Conservation (phyloP, 2,329 filamentous ascomycete species). For the Verticillium dahliae region DNA sequence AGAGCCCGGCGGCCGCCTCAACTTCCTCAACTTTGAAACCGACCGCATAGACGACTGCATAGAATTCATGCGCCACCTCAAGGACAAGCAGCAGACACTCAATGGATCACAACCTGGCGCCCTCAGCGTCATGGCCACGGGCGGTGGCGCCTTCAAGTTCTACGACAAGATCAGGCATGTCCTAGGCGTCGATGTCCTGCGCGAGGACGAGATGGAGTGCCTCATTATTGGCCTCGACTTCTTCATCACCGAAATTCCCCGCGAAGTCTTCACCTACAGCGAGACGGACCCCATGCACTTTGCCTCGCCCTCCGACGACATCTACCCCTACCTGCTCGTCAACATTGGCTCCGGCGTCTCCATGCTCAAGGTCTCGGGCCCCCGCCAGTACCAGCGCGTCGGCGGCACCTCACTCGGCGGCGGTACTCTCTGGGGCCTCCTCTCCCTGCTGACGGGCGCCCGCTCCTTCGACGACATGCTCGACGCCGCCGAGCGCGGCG, state of each 20-base stretch:
- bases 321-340: constrained; percentile 94
- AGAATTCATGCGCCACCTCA: constrained; percentile 80
- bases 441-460: constrained; percentile 88
- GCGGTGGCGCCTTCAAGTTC: constrained; percentile 93
- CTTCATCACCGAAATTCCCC: constrained; percentile 96
- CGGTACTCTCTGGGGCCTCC: constrained; percentile 93
- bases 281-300: constrained; percentile 89
- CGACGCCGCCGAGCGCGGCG: constrained; percentile 79
- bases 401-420: constrained; percentile 92
- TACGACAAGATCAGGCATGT: constrained; percentile 84
- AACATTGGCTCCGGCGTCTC: constrained; percentile 97
- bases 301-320: constrained; percentile 65
- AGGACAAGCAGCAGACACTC: constrained; percentile 70
- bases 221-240: constrained; percentile 95
- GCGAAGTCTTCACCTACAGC: constrained; percentile 95
- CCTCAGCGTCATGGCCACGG: constrained; percentile 90
- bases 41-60: constrained; percentile 91
- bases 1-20: constrained; percentile 80
- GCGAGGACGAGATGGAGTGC: constrained; percentile 98
- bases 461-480: constrained; percentile 98
- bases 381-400: constrained; percentile 79
- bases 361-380: constrained; percentile 94
- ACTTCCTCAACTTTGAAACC: constrained; percentile 95
- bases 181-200: constrained; percentile 78
- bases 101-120: constrained; percentile 67